Percentiles rank a stretch among this genome's conserved stretches.
phyloP scores from a whole-genome alignment of 176 grass and related monocot genomes.

The Dendrocalamus sinicus region DNA sequence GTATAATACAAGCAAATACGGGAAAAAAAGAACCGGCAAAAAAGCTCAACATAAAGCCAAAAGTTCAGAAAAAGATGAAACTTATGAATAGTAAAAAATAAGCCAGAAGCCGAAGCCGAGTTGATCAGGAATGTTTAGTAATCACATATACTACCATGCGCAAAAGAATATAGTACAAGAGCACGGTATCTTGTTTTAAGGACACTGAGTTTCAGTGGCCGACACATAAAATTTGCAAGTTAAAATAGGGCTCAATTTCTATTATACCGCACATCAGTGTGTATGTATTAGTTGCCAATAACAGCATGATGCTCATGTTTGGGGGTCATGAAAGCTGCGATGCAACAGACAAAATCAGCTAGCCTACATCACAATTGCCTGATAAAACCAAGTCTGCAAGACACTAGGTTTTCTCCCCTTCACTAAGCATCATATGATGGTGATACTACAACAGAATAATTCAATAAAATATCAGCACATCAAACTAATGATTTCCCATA shows the following conservation, averaged over 20 bases:
- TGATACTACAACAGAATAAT: conserved; percentile 21
- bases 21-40: too few species aligned
- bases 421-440: conserved; percentile 32
- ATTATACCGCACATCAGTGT: conserved; percentile 12
- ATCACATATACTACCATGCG: not conserved
- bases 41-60: too few species aligned
- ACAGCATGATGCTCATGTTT: conserved; percentile 29
- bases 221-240: conserved; percentile 52
- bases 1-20: too few species aligned
- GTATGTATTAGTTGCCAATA: conserved; percentile 28
- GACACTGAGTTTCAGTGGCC: conserved; percentile 43
- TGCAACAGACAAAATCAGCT: conserved; percentile 26
- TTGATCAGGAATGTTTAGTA: too few species aligned
- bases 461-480: conserved; percentile 10
- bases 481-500: conserved; percentile 36
- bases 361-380: conserved; percentile 23
- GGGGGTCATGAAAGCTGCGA: conserved; percentile 41
- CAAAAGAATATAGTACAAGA: conserved; percentile 17
- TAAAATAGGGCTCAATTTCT: conserved; percentile 27
- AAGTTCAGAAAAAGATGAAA: too few species aligned
- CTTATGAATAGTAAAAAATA: too few species aligned
- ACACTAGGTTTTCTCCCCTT: not conserved
- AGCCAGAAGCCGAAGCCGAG: too few species aligned
- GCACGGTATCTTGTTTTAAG: conserved; percentile 2
- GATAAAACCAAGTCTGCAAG: conserved; percentile 8